phyloP scores from a whole-genome alignment of 1,284 basidiomycete genomes.

The Ustilago vetiveriae region DNA sequence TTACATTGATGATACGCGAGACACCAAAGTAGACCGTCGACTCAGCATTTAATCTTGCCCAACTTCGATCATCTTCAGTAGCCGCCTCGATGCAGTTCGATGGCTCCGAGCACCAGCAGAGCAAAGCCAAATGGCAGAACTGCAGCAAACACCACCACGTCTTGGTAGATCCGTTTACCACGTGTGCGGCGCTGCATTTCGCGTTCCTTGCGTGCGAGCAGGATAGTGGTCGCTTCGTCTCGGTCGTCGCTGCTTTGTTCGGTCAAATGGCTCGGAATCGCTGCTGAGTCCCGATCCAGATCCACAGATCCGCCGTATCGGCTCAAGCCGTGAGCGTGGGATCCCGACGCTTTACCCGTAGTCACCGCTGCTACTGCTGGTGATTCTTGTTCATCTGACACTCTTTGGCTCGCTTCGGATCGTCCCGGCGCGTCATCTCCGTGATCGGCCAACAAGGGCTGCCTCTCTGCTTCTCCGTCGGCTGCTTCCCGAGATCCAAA shows the following conservation, averaged over 20 bases:
- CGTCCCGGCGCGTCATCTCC: conserved; percentile 2
- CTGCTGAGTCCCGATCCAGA: conserved; percentile 12
- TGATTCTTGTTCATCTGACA: background rate
- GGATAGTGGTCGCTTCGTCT: conserved; percentile 59
- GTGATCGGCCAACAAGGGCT: conserved; percentile 34
- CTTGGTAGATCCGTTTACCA: conserved; percentile 48
- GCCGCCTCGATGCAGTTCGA: conserved; percentile 45
- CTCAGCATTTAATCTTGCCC: background rate
- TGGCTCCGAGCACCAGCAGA: conserved; percentile 38
- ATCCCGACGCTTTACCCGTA: background rate
- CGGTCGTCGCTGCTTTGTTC: conserved; percentile 37
- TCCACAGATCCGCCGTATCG: conserved; percentile 11
- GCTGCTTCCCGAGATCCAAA: conserved; percentile 29
- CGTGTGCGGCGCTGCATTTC: conserved; percentile 55
- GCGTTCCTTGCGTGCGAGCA: conserved; percentile 62
- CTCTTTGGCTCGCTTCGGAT: background rate
- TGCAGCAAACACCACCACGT: conserved; percentile 48
- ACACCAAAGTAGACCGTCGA: background rate
- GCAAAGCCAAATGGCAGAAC: conserved; percentile 54
- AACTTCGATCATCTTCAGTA: conserved; percentile 20
- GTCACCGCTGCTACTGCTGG: background rate
- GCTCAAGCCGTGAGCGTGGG: conserved; percentile 3
- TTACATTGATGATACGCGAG: background rate
- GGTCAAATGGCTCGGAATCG: conserved; percentile 45
- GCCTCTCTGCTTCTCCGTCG: conserved; percentile 18